A percentile compares a stretch with the other conserved stretches of the same genome.
Evolutionary conservation across 2,329 filamentous ascomycete species (phyloP).

Genomic region (Colletotrichum paranaense): DNA sequence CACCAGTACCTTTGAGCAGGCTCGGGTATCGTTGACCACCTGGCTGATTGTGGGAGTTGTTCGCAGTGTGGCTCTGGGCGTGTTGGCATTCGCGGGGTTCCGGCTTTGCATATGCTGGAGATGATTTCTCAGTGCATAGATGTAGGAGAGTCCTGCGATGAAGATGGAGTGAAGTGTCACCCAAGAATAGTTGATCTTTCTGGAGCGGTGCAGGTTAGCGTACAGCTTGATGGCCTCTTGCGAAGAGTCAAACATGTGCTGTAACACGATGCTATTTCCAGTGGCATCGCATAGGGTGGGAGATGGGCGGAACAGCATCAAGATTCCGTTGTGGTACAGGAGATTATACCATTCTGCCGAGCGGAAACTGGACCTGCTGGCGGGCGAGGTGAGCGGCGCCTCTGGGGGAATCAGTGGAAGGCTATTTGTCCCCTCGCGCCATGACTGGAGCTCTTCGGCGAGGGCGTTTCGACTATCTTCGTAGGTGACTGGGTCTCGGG

Average conservation of each 20-base stretch:
- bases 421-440: constrained; percentile 42
- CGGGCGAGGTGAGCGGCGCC: constrained; percentile 28
- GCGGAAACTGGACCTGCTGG: constrained; percentile 51
- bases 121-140: constrained; percentile 54
- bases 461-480: constrained; percentile 40
- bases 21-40: constrained; percentile 54
- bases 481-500: constrained; percentile 26
- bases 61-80: constrained; percentile 39
- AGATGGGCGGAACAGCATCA: constrained; percentile 55
- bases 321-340: constrained; percentile 53
- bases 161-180: constrained; percentile 61
- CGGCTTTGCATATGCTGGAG: constrained; percentile 45
- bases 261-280: constrained; percentile 42
- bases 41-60: constrained; percentile 51
- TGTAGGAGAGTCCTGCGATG: constrained; percentile 56
- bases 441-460: constrained; percentile 44
- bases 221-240: constrained; percentile 55
- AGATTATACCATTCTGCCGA: constrained; percentile 55
- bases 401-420: constrained; percentile 43
- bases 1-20: constrained; percentile 57
- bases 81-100: neutral
- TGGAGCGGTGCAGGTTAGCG: constrained; percentile 53
- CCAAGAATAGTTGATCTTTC: constrained; percentile 61
- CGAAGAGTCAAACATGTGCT: constrained; percentile 52
- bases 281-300: constrained; percentile 44